Evolutionary conservation across 306 rosid species (phyloP).

Genomic region (Fagus crenata): DNA sequence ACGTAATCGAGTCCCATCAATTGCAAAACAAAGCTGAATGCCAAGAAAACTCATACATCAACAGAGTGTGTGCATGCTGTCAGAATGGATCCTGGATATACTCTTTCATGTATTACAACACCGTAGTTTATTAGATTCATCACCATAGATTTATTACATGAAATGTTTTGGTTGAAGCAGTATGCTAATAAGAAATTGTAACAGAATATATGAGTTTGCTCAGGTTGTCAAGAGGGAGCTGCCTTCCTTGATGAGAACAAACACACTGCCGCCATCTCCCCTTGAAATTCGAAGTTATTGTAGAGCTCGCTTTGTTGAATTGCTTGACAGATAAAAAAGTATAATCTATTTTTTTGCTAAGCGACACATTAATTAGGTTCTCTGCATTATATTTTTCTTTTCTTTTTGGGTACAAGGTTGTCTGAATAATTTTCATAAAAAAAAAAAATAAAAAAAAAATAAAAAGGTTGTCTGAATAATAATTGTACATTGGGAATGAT

Average conservation of each 20-base stretch:
- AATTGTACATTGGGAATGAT: no score
- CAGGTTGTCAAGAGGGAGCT: constrained; percentile 45
- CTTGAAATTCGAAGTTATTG: constrained; percentile 60
- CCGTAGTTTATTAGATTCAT: neutral
- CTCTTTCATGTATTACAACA: neutral
- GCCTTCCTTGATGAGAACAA: constrained; percentile 83
- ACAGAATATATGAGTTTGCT: constrained; percentile 2
- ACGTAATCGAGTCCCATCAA: no score
- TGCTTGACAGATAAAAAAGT: no score
- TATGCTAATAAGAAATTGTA: neutral
- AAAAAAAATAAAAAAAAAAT: no score
- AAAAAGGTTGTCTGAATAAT: no score
- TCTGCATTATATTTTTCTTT: no score
- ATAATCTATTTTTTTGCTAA: no score
- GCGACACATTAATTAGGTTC: no score
- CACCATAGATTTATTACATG: neutral
- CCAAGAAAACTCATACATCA: neutral
- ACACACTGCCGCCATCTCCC: constrained; percentile 77
- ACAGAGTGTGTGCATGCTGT: neutral
- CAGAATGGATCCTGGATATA: neutral
- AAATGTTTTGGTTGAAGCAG: no score
- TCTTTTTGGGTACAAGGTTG: no score
- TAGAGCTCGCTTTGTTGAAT: no score
- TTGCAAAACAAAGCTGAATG: neutral
- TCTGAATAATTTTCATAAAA: no score